Percentiles rank a stretch among this genome's conserved stretches.
Evolutionary conservation across 345 rosid species (phyloP).

Genomic region (Rhodamnia argentea): DNA sequence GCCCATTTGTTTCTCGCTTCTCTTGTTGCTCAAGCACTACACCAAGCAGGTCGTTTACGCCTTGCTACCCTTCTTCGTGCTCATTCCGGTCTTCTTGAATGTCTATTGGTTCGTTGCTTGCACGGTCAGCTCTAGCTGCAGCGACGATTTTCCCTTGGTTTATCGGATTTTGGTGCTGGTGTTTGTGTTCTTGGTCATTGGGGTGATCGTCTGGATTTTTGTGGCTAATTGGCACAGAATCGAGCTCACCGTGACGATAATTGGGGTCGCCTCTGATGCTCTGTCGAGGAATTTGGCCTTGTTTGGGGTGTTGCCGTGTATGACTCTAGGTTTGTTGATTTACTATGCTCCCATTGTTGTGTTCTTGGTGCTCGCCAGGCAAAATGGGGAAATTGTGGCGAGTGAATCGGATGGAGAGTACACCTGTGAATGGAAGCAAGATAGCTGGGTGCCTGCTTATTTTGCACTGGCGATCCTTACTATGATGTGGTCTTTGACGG

Average conservation of each 20-base stretch:
- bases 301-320: constrained; percentile 50
- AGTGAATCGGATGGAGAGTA: constrained; percentile 42
- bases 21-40: constrained; percentile 68
- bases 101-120: constrained; percentile 93
- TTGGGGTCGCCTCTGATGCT: constrained; percentile 78
- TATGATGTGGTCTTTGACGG: constrained; percentile 83
- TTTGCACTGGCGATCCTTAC: constrained; percentile 66
- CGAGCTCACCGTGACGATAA: constrained; percentile 63
- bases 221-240: constrained; percentile 76
- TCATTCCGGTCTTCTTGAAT: constrained; percentile 60
- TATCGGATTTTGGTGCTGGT: constrained; percentile 63
- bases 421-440: constrained; percentile 77
- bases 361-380: constrained; percentile 70
- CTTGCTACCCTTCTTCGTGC: constrained; percentile 64
- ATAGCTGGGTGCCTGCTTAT: constrained; percentile 91
- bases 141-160: constrained; percentile 49
- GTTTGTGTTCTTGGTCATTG: constrained; percentile 58
- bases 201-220: constrained; percentile 65
- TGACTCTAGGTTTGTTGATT: constrained; percentile 43
- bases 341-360: constrained; percentile 68
- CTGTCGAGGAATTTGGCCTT: constrained; percentile 61
- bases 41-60: constrained; percentile 76
- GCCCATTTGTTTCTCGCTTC: constrained; percentile 58
- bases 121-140: constrained; percentile 58
- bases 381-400: constrained; percentile 62